Evolutionary conservation across 2,329 filamentous ascomycete genomes (phyloP).

Genomic region (Aspergillus sergii): DNA sequence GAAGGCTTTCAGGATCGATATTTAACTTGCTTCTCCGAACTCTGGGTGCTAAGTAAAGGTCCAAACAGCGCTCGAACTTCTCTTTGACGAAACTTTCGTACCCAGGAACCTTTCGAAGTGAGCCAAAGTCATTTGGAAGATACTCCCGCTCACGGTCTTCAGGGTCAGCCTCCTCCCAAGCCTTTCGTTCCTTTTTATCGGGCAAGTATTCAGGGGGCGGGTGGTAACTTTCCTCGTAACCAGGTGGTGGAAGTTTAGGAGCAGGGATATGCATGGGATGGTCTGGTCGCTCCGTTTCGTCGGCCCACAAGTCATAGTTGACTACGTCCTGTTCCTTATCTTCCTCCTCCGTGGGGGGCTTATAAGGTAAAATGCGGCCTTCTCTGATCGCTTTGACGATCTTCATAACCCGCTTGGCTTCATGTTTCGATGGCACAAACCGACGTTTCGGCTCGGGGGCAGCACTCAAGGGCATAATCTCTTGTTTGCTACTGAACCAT

Average conservation of each 20-base stretch:
- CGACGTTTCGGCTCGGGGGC: constrained; percentile 95
- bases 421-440: constrained; percentile 95
- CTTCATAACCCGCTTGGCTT: constrained; percentile 95
- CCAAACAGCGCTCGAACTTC: constrained; percentile 91
- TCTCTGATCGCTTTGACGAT: constrained; percentile 94
- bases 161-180: constrained; percentile 82
- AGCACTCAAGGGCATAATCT: constrained; percentile 92
- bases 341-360: constrained; percentile 72
- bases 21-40: constrained; percentile 92
- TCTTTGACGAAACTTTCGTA: constrained; percentile 92
- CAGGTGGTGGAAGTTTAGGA: constrained; percentile 88
- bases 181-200: constrained; percentile 76
- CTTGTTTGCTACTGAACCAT: constrained; percentile 87
- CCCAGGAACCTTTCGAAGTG: constrained; percentile 87
- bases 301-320: constrained; percentile 91
- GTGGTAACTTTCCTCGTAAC: constrained; percentile 95
- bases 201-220: constrained; percentile 93
- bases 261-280: constrained; percentile 94
- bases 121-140: constrained; percentile 77
- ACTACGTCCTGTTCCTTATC: constrained; percentile 71
- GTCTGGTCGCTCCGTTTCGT: constrained; percentile 79
- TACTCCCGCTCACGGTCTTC: constrained; percentile 92
- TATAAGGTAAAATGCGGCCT: constrained; percentile 90
- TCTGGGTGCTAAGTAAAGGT: constrained; percentile 91
- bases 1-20: constrained; percentile 89